Base-by-base conservation (phyloP, 345 rosid species). In the Carallia pectinifolia region DNA sequence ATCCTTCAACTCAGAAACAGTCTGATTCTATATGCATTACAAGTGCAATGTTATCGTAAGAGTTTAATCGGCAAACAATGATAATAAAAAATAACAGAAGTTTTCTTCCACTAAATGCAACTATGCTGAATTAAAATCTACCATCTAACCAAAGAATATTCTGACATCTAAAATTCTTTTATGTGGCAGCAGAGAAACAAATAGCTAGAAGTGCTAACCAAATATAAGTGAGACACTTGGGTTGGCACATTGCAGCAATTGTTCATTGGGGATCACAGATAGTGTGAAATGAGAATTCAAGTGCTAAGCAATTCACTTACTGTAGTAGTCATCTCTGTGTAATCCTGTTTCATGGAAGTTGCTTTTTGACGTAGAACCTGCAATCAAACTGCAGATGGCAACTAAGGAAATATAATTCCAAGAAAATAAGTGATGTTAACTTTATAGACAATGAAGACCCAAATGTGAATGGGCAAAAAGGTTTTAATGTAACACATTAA, bases 321-420 rank as follows among this genome's bases (percentile, higher is more conserved):
- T 65, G 88, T 86, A 40, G 85, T 76, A 65, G 88, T 78, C 83
- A 95, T 88, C 82, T 95, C 99, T 39, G 94, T 77, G 73, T 95
- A 92, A 82, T 92, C 99, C 76, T 95, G 91, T 83, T 95, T 95
- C 99, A 92, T 92, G 78, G 99, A 84, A 62, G 89, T 92, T 66
- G 99, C 97, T 79, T 90, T 94, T 81, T 91, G 96, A 63, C 92
- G 89, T 74, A 94, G 79, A 78, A 91, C 97, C 98, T 94, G 90
- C 83, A 88, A 87, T 71, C 81, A 84, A 74, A 80, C 80, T 74
- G 83, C 79, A 82, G 83, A 78, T 85, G 65, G 63, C 72, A 81
- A 86, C 80, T 88, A 72, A 87, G 89, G 62, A 72, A 73, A 81
- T 31, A 61, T 73, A 39, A 66, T 58, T 19, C 70, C 31, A 70